Base-by-base conservation (phyloP, 2,329 filamentous ascomycete genomes). In the Geosmithia morbida region DNA sequence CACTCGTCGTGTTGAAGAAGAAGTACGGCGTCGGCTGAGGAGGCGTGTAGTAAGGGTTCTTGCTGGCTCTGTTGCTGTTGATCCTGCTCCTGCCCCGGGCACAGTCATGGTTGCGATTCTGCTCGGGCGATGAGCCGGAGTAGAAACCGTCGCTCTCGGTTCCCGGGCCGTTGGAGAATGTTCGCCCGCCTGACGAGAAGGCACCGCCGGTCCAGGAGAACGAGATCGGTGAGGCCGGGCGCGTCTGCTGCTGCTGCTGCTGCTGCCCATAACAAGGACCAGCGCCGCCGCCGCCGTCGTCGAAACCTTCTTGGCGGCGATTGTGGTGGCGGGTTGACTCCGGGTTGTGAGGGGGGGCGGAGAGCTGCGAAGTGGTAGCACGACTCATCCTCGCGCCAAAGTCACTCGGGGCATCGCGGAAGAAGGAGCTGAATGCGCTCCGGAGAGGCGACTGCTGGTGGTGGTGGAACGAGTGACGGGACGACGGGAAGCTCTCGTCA, bases 301-400 rank as follows among this genome's bases (percentile, higher is more conserved):
- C 50, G 52, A 53, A 53, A 43, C 51, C 51, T 52, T 56, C 54
- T 55, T 57, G 60, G 46, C 50, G 51, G 50, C 54, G 33, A n/a
- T n/a, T n/a, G n/a, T n/a, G n/a, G 13, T 37, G 33, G 33, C 3
- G 33, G 33, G 3, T 37, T 33, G 46, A 41, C 10, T 41, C 41
- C 3, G 3, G 17, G 16, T 18, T 13, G 4, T 2, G 43, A 33
- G 26, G 13, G 26, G 19, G 18, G 26, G 43, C 26, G 11, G 18
- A 13, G 20, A 17, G 6, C 43, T 11, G 18, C 13, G 14, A 26
- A 19, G 22, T 11, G 43, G 41, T 33, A 44, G 16, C 41, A 20
- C 30, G 29, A 47, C 45, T 43, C 18, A 47, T 42, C 49, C 47
- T 49, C 43, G n/a, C 8, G 22, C 37, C 45, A 29, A 29, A 46